Evolutionary conservation across 352 stramenopile genomes (phyloP).

Genomic region (Lagenidium giganteum): DNA sequence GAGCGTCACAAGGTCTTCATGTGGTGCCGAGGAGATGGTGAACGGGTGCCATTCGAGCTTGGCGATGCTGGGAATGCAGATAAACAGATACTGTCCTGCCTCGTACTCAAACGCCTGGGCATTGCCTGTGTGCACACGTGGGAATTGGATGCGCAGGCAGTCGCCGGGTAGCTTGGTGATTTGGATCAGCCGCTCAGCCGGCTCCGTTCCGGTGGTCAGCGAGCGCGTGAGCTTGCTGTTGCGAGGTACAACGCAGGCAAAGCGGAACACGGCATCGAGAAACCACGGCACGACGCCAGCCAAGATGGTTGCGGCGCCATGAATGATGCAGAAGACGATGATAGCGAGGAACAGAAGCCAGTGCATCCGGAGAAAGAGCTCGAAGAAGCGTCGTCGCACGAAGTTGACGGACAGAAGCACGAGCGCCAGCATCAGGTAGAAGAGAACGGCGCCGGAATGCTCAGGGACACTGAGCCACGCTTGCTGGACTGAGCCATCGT

Average conservation of each 20-base stretch:
- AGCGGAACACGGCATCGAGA: slow-evolving; percentile 35
- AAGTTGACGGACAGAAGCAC: slow-evolving; percentile 25
- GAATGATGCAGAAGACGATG: slow-evolving; percentile 29
- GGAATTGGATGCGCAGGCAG: no score
- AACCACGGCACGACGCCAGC: slow-evolving; percentile 28
- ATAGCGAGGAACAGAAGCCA: slow-evolving; percentile 47
- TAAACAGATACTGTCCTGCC: slow-evolving; percentile 35
- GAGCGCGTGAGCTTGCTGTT: no score
- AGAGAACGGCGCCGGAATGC: slow-evolving; percentile 13
- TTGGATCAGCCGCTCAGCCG: no score
- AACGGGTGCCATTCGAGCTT: slow-evolving; percentile 55
- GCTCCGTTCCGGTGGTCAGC: no score
- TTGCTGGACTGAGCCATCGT: slow-evolving; percentile 8
- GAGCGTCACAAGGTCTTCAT: slow-evolving; percentile 25
- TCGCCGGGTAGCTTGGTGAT: slow-evolving; percentile 23
- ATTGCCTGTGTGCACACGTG: no score
- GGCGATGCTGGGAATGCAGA: slow-evolving; percentile 40
- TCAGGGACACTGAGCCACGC: not conserved
- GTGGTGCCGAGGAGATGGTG: slow-evolving; percentile 35
- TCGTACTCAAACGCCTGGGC: slow-evolving; percentile 19
- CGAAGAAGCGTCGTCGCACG: slow-evolving; percentile 44
- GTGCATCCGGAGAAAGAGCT: slow-evolving; percentile 43
- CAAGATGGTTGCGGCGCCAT: slow-evolving; percentile 27
- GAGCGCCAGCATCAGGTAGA: slow-evolving; percentile 27
- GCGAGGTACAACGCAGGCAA: no score